Base-by-base conservation (phyloP, 2,329 filamentous ascomycete genomes). In the Chaetomiaceae sp. region DNA sequence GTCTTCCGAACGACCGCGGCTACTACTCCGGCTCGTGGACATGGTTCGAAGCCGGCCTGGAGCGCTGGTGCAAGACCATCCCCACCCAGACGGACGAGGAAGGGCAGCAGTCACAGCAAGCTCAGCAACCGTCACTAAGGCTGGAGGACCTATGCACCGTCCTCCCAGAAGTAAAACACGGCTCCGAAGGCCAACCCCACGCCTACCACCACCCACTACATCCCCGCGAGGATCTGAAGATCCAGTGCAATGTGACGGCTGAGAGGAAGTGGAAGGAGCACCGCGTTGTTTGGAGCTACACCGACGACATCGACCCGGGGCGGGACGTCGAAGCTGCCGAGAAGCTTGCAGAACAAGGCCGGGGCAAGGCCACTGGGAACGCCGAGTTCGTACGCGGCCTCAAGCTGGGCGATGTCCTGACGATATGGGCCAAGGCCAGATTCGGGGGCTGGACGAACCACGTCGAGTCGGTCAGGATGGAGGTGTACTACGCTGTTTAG, bases 11-110 rank as follows among this genome's bases (percentile, higher is more conserved):
- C 0, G 58, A 66, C 37, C 63, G 62, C 2, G 72, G 71, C 2
- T 73, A 72, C 1, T 84, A 75, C 51, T 58, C 64, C 0, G 69
- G 66, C 2, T 80, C 82, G 0, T 83, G 69, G 68, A 82, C 82
- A 0, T 87, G 83, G 83, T 84, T 85, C 54, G 82, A 85, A 51
- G 80, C 75, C 15, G 83, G 83, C 0, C 64, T 83, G 15, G 83
- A 86, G 65, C 73, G 73, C 3, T 78, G 73, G 14, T 76, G 81
- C 44, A 76, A 78, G 40, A 69, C 69, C 15, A 61, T 0, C 61
- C 66, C 51, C 39, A 27, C 34, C 33, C 27, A 22, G n/a, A 40
- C 38, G n/a, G 36, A n/a, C 9, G 15, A 27, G 4, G 34, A 23
- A 20, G 44, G 22, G 12, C 42, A 48, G 17, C 34, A 51, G 17